These are phyloP conservation scores for Solanum pimpinellifolium DNA, from an alignment of 257 asterid genomes.

Conservation along the genomic window DNA sequence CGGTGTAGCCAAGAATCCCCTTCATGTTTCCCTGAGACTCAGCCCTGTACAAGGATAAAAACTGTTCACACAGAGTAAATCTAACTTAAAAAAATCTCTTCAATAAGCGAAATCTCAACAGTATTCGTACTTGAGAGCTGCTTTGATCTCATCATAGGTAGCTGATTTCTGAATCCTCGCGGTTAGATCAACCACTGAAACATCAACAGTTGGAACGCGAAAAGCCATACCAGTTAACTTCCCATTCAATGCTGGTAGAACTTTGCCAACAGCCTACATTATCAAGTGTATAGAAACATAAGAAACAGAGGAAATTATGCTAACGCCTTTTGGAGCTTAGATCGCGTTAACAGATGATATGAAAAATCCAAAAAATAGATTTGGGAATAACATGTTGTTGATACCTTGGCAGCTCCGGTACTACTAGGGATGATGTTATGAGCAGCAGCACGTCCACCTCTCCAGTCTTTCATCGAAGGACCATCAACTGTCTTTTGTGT, in stretches of 20 bases:
- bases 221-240: constrained; percentile 57
- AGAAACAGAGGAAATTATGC: background rate
- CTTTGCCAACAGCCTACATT: constrained; percentile 45
- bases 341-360: background rate
- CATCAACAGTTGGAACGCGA: constrained; percentile 55
- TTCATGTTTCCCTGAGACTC: constrained; percentile 38
- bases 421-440: constrained; percentile 18
- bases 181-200: constrained; percentile 48
- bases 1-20: constrained; percentile 59
- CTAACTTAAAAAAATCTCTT: background rate
- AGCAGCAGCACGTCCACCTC: constrained; percentile 21
- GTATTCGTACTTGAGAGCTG: constrained; percentile 30
- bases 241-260: constrained; percentile 47
- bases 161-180: constrained; percentile 40
- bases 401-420: constrained; percentile 22
- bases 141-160: constrained; percentile 43
- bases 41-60: constrained; percentile 12
- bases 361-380: background rate
- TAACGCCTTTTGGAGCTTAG: background rate
- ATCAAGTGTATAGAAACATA: background rate
- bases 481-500: constrained; percentile 24
- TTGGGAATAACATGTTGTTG: background rate
- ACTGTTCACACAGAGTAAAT: background rate
- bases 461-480: constrained; percentile 19
- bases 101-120: background rate